phyloP scores from a whole-genome alignment of 2,329 filamentous ascomycete species.

The Blumeria hordei region DNA sequence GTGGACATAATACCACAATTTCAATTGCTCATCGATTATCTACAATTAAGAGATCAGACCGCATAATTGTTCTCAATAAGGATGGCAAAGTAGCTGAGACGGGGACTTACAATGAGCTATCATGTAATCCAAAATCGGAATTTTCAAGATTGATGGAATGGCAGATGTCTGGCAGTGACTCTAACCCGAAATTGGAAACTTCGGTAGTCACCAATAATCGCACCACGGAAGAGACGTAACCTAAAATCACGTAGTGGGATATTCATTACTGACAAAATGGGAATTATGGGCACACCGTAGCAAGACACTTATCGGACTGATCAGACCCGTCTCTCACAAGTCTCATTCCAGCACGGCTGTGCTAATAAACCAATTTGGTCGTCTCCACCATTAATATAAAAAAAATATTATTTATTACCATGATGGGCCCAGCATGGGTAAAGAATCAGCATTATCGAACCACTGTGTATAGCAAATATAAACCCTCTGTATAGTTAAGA shows the following conservation, averaged over 20 bases:
- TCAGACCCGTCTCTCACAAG: no score
- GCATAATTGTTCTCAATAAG: slow-evolving; percentile 71
- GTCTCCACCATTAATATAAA: no score
- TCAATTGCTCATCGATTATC: slow-evolving; percentile 89
- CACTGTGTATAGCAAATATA: no score
- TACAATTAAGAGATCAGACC: slow-evolving; percentile 88
- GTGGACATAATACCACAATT: slow-evolving; percentile 83
- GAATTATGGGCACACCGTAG: slow-evolving; percentile 3
- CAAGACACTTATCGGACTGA: no score
- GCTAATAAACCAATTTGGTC: no score
- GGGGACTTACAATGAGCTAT: slow-evolving; percentile 60
- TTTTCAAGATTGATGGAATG: slow-evolving; percentile 97
- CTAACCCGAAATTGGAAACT: slow-evolving; percentile 5
- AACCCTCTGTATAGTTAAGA: no score
- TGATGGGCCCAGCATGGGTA: no score
- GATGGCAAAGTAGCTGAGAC: slow-evolving; percentile 81
- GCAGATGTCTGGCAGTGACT: slow-evolving; percentile 78
- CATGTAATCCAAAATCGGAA: slow-evolving; percentile 48
- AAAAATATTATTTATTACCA: no score
- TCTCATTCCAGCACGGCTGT: no score
- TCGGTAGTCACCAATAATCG: no score
- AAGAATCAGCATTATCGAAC: no score
- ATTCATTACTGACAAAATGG: slow-evolving; percentile 11
- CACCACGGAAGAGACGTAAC: slow-evolving; percentile 7
- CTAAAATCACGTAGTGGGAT: slow-evolving; percentile 15